These are phyloP conservation scores for Blastobotrys persicus DNA, from an alignment of 1,139 yeast genomes.

Conservation along the genomic window DNA sequence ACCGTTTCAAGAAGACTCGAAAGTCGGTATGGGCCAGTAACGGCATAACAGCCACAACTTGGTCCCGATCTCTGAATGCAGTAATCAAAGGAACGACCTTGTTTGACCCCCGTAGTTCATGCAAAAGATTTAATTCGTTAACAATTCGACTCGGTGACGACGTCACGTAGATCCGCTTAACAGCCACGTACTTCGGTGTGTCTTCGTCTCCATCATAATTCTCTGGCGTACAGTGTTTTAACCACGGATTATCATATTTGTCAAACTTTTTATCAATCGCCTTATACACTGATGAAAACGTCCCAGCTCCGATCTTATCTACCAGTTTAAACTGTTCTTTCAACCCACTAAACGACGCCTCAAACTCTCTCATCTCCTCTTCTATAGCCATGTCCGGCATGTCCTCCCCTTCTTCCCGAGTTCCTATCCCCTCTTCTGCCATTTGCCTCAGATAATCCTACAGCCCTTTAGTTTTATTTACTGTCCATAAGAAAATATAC, in stretches of 20 bases:
- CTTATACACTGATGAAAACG: slow-evolving; percentile 86
- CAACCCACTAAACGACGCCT: slow-evolving; percentile 61
- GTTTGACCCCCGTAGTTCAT: slow-evolving; percentile 61
- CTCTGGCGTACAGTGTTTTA: slow-evolving; percentile 4
- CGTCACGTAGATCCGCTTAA: slow-evolving; percentile 91
- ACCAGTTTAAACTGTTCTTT: slow-evolving; percentile 60
- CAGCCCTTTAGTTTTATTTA: no score
- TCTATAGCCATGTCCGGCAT: slow-evolving; percentile 8
- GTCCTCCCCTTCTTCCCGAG: slow-evolving; percentile 4
- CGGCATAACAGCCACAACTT: slow-evolving; percentile 88
- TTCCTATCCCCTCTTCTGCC: neutral
- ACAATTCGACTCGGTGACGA: slow-evolving; percentile 89
- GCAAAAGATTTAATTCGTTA: slow-evolving; percentile 78
- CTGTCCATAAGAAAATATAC: no score
- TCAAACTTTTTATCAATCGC: slow-evolving; percentile 61
- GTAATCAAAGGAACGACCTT: slow-evolving; percentile 88
- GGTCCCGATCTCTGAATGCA: slow-evolving; percentile 83
- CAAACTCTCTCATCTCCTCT: slow-evolving; percentile 61
- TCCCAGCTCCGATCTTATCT: slow-evolving; percentile 93
- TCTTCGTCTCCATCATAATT: slow-evolving; percentile 6
- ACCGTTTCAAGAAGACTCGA: slow-evolving; percentile 38
- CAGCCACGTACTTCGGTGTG: slow-evolving; percentile 61
- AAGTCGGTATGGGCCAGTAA: slow-evolving; percentile 90
- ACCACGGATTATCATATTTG: slow-evolving; percentile 32
- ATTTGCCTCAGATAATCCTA: no score